These are phyloP conservation scores for Aspergillus sp. DNA, from an alignment of 2,329 filamentous ascomycete genomes.

Conservation along the genomic window DNA sequence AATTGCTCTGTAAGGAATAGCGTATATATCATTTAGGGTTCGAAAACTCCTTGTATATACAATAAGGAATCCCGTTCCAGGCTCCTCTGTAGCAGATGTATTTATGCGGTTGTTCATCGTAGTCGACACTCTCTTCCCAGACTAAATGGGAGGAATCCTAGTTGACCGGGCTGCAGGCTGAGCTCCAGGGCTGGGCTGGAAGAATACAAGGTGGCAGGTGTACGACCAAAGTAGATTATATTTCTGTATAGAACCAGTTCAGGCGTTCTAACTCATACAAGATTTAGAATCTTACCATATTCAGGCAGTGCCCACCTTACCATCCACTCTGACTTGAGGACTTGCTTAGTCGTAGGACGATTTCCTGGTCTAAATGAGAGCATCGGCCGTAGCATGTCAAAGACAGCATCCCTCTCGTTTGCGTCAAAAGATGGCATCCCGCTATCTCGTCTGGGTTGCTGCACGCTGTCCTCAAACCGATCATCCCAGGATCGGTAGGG, in stretches of 20 bases:
- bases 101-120: not conserved
- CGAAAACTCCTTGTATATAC: too few species aligned
- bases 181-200: not conserved
- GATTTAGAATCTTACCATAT: slow-evolving; percentile 11
- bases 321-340: slow-evolving; percentile 32
- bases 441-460: slow-evolving; percentile 24
- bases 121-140: not conserved
- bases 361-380: slow-evolving; percentile 26
- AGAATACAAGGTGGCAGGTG: not conserved
- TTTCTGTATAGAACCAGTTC: not conserved
- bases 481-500: not conserved
- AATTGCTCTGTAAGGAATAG: too few species aligned
- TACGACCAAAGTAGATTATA: not conserved
- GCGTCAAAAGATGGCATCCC: slow-evolving; percentile 21
- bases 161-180: not conserved
- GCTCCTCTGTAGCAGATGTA: not conserved
- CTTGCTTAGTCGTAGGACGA: slow-evolving; percentile 22
- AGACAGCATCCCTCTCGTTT: slow-evolving; percentile 24
- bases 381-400: slow-evolving; percentile 26
- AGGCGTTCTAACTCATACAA: not conserved
- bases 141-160: not conserved
- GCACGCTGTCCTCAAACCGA: slow-evolving; percentile 27
- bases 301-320: slow-evolving; percentile 29
- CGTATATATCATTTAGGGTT: too few species aligned
- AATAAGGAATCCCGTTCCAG: too few species aligned